Conservation (phyloP, 805 yeast genomes). For the Candida maltosa region DNA sequence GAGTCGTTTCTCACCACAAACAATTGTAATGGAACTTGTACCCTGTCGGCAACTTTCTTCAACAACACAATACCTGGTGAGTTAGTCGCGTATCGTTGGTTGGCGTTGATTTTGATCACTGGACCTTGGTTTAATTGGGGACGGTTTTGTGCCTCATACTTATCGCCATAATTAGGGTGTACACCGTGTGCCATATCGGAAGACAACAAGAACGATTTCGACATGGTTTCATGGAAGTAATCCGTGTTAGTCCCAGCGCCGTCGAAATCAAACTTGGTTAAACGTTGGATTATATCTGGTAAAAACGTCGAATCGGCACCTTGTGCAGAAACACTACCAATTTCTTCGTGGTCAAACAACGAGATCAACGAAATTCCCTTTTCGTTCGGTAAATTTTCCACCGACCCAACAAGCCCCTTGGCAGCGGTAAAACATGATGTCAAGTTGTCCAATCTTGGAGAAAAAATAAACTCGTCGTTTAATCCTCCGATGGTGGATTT, state of each 20-base stretch:
- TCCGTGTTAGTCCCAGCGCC: constrained; percentile 18
- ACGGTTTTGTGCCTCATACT: constrained; percentile 73
- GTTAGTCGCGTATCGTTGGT: constrained; percentile 93
- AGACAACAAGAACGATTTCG: constrained; percentile 83
- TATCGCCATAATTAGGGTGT: constrained; percentile 82
- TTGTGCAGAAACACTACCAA: constrained; percentile 91
- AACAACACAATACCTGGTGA: constrained; percentile 82
- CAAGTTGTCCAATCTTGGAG: constrained; percentile 88
- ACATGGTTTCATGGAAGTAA: constrained; percentile 51
- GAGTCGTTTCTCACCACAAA: constrained; percentile 93
- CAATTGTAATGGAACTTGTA: constrained; percentile 79
- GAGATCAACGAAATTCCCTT: constrained; percentile 70
- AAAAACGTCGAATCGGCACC: constrained; percentile 94
- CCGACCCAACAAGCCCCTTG: constrained; percentile 61
- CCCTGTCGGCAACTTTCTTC: constrained; percentile 64
- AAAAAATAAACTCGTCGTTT: constrained; percentile 84
- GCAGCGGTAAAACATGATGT: constrained; percentile 83
- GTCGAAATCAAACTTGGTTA: constrained; percentile 37
- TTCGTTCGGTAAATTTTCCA: constrained; percentile 42
- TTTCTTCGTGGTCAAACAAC: constrained; percentile 92
- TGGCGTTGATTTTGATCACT: constrained; percentile 89
- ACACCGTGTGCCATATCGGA: constrained; percentile 98
- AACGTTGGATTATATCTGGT: constrained; percentile 71
- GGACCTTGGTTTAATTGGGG: constrained; percentile 89
- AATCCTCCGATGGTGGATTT: constrained; percentile 82